A percentile compares a stretch with the other conserved stretches of the same genome.
Conservation (phyloP, 768 basidiomycete genomes). For the Lactarius tabidus region DNA sequence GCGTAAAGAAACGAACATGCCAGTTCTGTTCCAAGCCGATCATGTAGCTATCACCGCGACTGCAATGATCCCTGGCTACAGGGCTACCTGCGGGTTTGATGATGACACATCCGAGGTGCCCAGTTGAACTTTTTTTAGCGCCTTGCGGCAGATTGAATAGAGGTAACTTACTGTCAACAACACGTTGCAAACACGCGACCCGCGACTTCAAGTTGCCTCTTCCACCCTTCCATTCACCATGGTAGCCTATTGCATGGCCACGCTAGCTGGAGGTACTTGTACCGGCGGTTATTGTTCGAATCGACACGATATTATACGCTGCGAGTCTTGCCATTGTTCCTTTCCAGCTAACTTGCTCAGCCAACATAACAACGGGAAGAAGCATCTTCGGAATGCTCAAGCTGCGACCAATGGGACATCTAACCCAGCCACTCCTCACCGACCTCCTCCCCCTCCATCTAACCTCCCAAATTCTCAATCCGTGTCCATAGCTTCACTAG, state of each 20-base stretch:
- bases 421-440: not conserved
- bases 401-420: not conserved
- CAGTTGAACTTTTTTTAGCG: no score
- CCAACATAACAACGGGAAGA: not conserved
- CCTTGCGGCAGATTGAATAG: no score
- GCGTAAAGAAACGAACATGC: no score
- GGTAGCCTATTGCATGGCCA: conserved; percentile 2
- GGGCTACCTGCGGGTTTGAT: no score
- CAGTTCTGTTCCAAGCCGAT: no score
- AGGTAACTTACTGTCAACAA: no score
- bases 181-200: no score
- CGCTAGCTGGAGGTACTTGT: conserved; percentile 22
- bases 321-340: conserved; percentile 24
- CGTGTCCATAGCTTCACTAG: not conserved
- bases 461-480: not conserved
- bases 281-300: conserved; percentile 14
- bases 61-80: no score
- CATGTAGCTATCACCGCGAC: no score
- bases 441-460: not conserved
- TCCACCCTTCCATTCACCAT: conserved; percentile 2
- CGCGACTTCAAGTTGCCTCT: no score
- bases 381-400: conserved; percentile 8
- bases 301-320: conserved; percentile 27
- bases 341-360: not conserved
- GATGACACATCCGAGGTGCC: no score